These are phyloP conservation scores for Hanseniaspora guilliermondii DNA, from an alignment of 805 yeast species.

Conservation along the genomic window DNA sequence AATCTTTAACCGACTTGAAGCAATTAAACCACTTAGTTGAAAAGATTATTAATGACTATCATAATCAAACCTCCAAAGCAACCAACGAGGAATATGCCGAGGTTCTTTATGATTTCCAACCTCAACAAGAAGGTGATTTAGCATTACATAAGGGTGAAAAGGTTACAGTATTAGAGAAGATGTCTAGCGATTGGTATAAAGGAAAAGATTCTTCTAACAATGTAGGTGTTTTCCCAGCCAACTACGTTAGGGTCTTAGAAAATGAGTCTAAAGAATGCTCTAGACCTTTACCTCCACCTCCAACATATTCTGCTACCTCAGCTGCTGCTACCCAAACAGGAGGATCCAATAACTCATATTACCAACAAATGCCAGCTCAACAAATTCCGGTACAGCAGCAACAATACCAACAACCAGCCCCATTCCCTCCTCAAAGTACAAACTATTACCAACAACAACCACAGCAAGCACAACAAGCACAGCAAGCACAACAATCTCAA, in stretches of 20 bases:
- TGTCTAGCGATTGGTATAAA: conserved; percentile 84
- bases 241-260: conserved; percentile 48
- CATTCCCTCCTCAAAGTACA: conserved; percentile 12
- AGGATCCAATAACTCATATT: conserved; percentile 19
- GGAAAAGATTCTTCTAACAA: conserved; percentile 44
- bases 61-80: conserved; percentile 9
- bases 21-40: conserved; percentile 10
- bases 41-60: conserved; percentile 14
- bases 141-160: conserved; percentile 52
- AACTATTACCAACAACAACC: conserved; percentile 27
- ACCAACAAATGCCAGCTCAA: conserved; percentile 30
- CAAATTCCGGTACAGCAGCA: conserved; percentile 20
- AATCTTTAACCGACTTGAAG: conserved; percentile 13
- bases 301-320: conserved; percentile 14
- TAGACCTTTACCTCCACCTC: conserved; percentile 20
- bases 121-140: conserved; percentile 70
- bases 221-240: conserved; percentile 80
- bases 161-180: conserved; percentile 55
- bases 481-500: conserved; percentile 23
- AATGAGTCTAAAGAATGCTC: conserved; percentile 17
- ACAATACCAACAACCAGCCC: conserved; percentile 32
- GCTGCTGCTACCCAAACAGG: background rate
- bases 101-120: conserved; percentile 61
- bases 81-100: conserved; percentile 29
- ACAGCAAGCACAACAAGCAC: conserved; percentile 27